Evolutionary conservation across 2,329 filamentous ascomycete genomes (phyloP).

Genomic region (Thielaviopsis populi): DNA sequence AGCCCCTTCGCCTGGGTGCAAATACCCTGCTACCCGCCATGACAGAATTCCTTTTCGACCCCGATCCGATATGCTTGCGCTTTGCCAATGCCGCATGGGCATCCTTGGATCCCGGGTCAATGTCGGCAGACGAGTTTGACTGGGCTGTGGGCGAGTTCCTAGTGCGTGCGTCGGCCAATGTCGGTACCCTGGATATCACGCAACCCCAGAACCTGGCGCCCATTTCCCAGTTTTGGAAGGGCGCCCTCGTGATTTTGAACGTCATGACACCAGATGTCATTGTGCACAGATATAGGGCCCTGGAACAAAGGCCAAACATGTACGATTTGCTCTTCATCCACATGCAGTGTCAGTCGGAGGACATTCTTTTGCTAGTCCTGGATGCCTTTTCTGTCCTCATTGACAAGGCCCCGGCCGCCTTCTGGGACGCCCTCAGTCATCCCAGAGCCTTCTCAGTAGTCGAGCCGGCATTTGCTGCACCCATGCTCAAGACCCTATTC

Average conservation of each 20-base stretch:
- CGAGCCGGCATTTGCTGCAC: slow-evolving; percentile 69
- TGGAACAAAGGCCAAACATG: slow-evolving; percentile 63
- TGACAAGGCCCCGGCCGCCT: slow-evolving; percentile 59
- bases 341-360: slow-evolving; percentile 36
- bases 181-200: slow-evolving; percentile 34
- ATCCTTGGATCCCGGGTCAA: slow-evolving; percentile 42
- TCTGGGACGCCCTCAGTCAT: slow-evolving; percentile 77
- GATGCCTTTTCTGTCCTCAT: slow-evolving; percentile 56
- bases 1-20: slow-evolving; percentile 58
- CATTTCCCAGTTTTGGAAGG: slow-evolving; percentile 66
- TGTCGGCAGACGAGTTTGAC: slow-evolving; percentile 65
- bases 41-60: slow-evolving; percentile 69
- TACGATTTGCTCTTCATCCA: slow-evolving; percentile 47
- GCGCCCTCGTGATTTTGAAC: slow-evolving; percentile 56
- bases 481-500: slow-evolving; percentile 47
- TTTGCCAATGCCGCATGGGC: slow-evolving; percentile 59
- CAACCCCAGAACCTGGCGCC: slow-evolving; percentile 25
- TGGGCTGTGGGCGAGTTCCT: slow-evolving; percentile 71
- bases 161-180: slow-evolving; percentile 47
- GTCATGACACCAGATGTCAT: slow-evolving; percentile 61
- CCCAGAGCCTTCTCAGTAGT: slow-evolving; percentile 66
- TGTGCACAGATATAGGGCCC: slow-evolving; percentile 58
- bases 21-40: slow-evolving; percentile 66
- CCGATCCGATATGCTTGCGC: slow-evolving; percentile 43
- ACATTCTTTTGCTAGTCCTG: slow-evolving; percentile 53